Evolutionary conservation across 176 grass and related monocot species (phyloP), one percentile per base, ranked within the genome.

Genomic region (Leersia perrieri): DNA sequence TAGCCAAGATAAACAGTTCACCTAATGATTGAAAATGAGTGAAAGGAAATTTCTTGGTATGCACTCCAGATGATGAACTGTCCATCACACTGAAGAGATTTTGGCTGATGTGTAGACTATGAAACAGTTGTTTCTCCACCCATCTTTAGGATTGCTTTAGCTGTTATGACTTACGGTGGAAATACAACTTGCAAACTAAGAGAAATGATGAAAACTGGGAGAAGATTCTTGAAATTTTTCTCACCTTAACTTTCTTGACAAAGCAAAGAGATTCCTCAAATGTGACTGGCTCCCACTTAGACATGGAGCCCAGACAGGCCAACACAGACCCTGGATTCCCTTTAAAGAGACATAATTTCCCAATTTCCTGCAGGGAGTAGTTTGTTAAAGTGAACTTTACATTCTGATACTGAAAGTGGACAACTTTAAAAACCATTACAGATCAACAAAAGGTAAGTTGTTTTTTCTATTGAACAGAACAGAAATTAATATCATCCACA

Each of bases 211-310:
- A 65, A 10, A 25, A 79, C 3, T 30, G 20, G 14, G 23, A 63
- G 4, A 42, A 68, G 4, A 81, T 73, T 83, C 62, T 76, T 88
- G 18, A 7, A 7, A 73, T 66, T 30, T 32, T 77, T 83, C 66
- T 77, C n/a, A 92, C 87, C 83, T 92, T 92, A 30, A 89, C 83
- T 89, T 89, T 80, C 76, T 86, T 92, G 15, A 92, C 87, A 76
- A 92, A 92, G 51, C 79, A 66, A 62, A 92, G 90, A 72, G 90
- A 84, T 77, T 92, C 90, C 70, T 92, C 69, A 66, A 89, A 92
- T 58, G 90, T 92, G 63, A 92, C 63, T 42, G 87, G 75, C 33
- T 81, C 74, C 68, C 78, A 81, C 74, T 86, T 89, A 80, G 75
- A 80, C 69, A 89, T 81, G 70, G 72, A 85, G 41, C 66, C 45